Conservation (phyloP, 768 basidiomycete species). For the Dioszegia hungarica region DNA sequence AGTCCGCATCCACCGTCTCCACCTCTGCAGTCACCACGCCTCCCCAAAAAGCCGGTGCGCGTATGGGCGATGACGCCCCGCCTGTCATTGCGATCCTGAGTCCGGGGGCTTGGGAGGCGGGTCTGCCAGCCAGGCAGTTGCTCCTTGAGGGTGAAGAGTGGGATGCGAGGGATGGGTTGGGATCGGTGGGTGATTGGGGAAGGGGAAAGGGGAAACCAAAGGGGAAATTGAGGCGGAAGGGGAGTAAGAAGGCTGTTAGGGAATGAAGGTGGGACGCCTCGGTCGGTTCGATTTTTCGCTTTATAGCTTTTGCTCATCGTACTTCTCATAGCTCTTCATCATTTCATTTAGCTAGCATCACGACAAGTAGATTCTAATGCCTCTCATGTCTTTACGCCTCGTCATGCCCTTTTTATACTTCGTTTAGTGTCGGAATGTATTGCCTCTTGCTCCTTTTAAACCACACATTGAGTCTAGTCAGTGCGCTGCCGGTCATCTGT, state of each 20-base stretch:
- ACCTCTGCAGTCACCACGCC: slow-evolving; percentile 1
- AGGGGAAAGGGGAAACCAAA: slow-evolving; percentile 6
- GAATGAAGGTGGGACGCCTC: not conserved
- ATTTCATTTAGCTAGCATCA: too few relatives aligned
- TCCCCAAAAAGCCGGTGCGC: slow-evolving; percentile 2
- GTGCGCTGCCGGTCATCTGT: too few relatives aligned
- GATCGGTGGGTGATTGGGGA: slow-evolving; percentile 19
- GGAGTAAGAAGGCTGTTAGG: slow-evolving; percentile 12
- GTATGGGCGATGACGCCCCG: slow-evolving; percentile 10
- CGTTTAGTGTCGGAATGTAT: not conserved
- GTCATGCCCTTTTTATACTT: not conserved
- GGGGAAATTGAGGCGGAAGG: slow-evolving; percentile 7
- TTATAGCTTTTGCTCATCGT: too few relatives aligned
- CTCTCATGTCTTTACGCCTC: not conserved
- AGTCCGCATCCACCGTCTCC: not conserved
- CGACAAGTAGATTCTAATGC: not conserved
- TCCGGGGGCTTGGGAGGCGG: slow-evolving; percentile 44
- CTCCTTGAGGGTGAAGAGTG: slow-evolving; percentile 47
- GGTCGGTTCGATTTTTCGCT: not conserved
- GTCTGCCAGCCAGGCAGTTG: slow-evolving; percentile 39
- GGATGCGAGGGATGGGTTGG: slow-evolving; percentile 35
- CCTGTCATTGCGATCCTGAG: slow-evolving; percentile 42
- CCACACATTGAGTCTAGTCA: too few relatives aligned
- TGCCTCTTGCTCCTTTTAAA: not conserved
- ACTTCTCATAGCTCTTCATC: too few relatives aligned